These are phyloP conservation scores for Termitomyces sp. DNA, from an alignment of 768 basidiomycete genomes.

Conservation along the genomic window DNA sequence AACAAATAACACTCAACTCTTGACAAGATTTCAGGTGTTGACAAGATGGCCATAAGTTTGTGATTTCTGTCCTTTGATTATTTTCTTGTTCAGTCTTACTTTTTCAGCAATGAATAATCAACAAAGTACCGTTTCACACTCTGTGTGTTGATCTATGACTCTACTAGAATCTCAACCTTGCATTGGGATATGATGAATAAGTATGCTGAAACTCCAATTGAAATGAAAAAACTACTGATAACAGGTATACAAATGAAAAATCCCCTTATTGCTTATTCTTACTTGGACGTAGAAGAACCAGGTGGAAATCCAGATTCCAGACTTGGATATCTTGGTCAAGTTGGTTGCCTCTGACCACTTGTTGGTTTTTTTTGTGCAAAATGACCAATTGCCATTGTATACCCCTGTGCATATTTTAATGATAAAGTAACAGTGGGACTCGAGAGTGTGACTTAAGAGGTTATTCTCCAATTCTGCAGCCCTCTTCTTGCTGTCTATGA, in stretches of 20 bases:
- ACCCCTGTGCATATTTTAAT: constrained; percentile 39
- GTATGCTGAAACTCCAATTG: no score
- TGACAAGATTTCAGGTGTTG: no score
- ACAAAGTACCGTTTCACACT: no score
- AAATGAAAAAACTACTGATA: no score
- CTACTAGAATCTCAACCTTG: no score
- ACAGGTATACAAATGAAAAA: constrained; percentile 3
- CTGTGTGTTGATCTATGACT: no score
- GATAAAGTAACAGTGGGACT: background rate
- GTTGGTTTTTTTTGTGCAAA: constrained; percentile 69
- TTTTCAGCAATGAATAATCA: no score
- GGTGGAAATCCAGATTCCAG: background rate
- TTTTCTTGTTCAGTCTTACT: no score
- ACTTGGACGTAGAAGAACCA: constrained; percentile 10
- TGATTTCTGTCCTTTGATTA: no score
- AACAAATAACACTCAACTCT: no score
- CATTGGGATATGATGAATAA: no score
- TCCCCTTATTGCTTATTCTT: background rate
- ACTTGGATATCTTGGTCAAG: constrained; percentile 28
- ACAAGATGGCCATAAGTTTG: no score
- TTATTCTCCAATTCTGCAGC: constrained; percentile 66
- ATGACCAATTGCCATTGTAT: constrained; percentile 74
- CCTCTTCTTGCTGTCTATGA: constrained; percentile 90
- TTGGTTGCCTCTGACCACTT: constrained; percentile 55
- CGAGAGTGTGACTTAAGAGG: constrained; percentile 58